Evolutionary conservation across 2,329 filamentous ascomycete species (phyloP), one percentile per base, ranked within the genome.

Genomic region (Boeremia lycopersici): DNA sequence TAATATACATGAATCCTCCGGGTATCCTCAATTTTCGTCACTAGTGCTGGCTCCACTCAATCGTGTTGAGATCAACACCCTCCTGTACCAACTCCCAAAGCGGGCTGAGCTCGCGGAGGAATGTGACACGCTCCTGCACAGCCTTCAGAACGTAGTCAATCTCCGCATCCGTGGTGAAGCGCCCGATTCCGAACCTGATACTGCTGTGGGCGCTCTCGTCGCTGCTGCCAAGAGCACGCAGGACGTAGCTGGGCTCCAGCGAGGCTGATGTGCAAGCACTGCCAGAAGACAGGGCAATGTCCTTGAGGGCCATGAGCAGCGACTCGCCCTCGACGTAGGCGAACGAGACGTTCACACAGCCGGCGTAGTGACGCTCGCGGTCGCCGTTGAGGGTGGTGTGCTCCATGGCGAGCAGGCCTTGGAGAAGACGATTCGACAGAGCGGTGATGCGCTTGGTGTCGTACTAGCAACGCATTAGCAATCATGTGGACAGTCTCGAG

Each of bases 241-340:
- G 84, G 41, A 99, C 95, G 75, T 99, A 99, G 74, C 91, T 96
- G 13, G 95, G 95, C 76, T 99, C 95, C 30, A 99, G 81, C 1
- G 95, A 99, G 0, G 95, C 95, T 4, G 93, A 98, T 2, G 95
- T 99, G 78, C 95, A 99, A 6, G 95, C 95, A 70, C 92, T 97
- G 53, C 95, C 95, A 0, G 95, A 99, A 6, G 93, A 98, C 31
- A 99, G 81, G 0, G 95, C 95, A 76, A 99, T 97, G 66, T 99
- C 95, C 78, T 99, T 99, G 40, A 99, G 80, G 0, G 95, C 95
- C 95, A 99, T 99, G 60, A 99, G 84, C 1, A 99, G 87, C 2
- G 95, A 98, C 78, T 99, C 95, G 64, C 95, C 95, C 78, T 99
- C 95, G 4, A 99, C 92, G 70, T 99, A 99, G 30, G 95, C 93